phyloP scores from a whole-genome alignment of 202 grass and related monocot genomes.

The Musa balbisiana region DNA sequence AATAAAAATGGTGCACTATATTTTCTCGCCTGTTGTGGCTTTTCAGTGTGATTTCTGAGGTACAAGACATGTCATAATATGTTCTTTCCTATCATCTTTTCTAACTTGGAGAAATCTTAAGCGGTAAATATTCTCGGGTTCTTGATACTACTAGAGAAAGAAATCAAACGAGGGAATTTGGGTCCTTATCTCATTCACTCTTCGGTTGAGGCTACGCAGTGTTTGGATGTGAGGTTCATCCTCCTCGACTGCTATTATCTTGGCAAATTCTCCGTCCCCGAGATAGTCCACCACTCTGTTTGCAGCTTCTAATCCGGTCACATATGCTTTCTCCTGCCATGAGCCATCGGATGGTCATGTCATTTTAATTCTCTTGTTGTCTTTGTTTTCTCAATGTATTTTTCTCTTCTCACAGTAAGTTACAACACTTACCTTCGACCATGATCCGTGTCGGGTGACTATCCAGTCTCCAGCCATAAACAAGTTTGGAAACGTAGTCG shows the following conservation, averaged over 20 bases:
- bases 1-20: too few species aligned
- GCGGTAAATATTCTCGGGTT: too few species aligned
- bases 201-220: constrained; percentile 53
- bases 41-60: too few species aligned
- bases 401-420: background rate
- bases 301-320: constrained; percentile 80
- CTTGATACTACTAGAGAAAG: constrained; percentile 34
- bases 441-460: constrained; percentile 71
- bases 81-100: too few species aligned
- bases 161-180: constrained; percentile 54
- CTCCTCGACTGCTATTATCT: constrained; percentile 74
- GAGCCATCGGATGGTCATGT: background rate
- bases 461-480: constrained; percentile 88
- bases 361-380: background rate
- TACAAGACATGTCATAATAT: too few species aligned
- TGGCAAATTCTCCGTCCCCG: constrained; percentile 61
- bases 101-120: too few species aligned
- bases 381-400: background rate
- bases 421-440: constrained; percentile 44
- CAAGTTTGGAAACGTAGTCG: constrained; percentile 67
- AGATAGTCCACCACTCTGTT: constrained; percentile 79
- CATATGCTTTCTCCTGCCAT: constrained; percentile 78
- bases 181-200: constrained; percentile 52
- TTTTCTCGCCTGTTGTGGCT: too few species aligned
- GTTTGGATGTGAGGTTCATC: constrained; percentile 71